Conservation (phyloP, 768 basidiomycete genomes). For the Erythrobasidium yunnanense region DNA sequence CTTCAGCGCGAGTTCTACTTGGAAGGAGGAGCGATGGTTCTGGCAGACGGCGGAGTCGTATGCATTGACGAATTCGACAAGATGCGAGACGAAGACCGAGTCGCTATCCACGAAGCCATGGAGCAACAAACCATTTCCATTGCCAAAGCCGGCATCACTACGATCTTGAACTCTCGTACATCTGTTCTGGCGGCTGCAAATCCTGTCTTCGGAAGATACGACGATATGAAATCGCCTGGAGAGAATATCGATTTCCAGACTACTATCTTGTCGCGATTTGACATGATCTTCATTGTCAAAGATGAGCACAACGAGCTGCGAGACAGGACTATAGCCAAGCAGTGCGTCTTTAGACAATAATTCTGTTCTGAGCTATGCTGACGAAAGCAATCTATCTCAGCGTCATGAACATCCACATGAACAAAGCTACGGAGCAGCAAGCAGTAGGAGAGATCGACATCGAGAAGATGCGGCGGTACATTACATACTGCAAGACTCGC, state of each 20-base stretch:
- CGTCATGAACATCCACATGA: constrained; percentile 99
- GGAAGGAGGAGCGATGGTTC: constrained; percentile 98
- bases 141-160: constrained; percentile 97
- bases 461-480: constrained; percentile 96
- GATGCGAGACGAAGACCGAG: constrained; percentile 98
- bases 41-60: constrained; percentile 94
- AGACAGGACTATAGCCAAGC: constrained; percentile 48
- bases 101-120: constrained; percentile 99
- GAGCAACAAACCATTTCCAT: constrained; percentile 99
- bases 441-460: constrained; percentile 79
- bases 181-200: constrained; percentile 95
- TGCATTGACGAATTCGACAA: constrained; percentile 99
- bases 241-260: constrained; percentile 99
- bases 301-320: constrained; percentile 93
- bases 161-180: constrained; percentile 87
- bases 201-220: constrained; percentile 93
- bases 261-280: constrained; percentile 93
- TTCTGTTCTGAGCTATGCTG: background rate
- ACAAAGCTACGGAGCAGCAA: constrained; percentile 56
- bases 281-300: constrained; percentile 99
- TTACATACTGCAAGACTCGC: constrained; percentile 96
- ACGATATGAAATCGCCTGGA: constrained; percentile 89
- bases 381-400: constrained; percentile 82
- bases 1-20: constrained; percentile 89
- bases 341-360: background rate